Base-by-base conservation (phyloP, 164 flowering plant genomes). In the Sextonia rubra region DNA sequence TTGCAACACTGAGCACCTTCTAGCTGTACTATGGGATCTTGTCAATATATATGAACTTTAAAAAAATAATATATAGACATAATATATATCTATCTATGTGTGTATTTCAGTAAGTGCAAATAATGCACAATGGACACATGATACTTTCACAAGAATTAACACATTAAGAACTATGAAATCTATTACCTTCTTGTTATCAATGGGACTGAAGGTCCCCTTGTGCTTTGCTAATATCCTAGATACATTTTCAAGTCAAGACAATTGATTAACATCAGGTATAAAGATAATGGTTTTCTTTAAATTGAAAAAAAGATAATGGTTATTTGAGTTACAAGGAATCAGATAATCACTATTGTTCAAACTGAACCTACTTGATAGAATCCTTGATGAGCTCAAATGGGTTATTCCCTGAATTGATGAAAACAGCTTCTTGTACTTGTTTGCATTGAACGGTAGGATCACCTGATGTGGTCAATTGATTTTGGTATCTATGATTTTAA, bases 351-450 rank as follows among this genome's bases (percentile, higher is more conserved):
- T 1, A 32, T 32, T 75, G 18, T 44, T 73, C 47, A 12, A 69
- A 49, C 3, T 3, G 7, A 32, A 79, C 90, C 64, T 77, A 90
- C 97, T 85, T 90, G 69, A 88, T 78, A 60, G 92, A 86, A 55
- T 85, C 69, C 71, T 78, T 89, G 29, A 90, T 78, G 63, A 89
- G 89, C 76, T 85, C 79, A 80, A 81, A 92, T 24, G 94, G 93
- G 77, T 87, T 83, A 15, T 78, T 79, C 71, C 93, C 94, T 15
- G 91, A 85, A 74, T 86, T 86, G 27, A 90, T 60, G 52, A 87
- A 86, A 62, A 92, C 85, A 62, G 86, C 77, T 73, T 89, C 89
- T 2, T 64, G 32, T 25, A 75, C 71, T 64, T 82, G 70, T 17
- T 81, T 78, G 48, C 87, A 78, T 70, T 86, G 84, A 48, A 90